phyloP scores from a whole-genome alignment of 2,329 filamentous ascomycete species.

The Pseudopithomyces maydicus region DNA sequence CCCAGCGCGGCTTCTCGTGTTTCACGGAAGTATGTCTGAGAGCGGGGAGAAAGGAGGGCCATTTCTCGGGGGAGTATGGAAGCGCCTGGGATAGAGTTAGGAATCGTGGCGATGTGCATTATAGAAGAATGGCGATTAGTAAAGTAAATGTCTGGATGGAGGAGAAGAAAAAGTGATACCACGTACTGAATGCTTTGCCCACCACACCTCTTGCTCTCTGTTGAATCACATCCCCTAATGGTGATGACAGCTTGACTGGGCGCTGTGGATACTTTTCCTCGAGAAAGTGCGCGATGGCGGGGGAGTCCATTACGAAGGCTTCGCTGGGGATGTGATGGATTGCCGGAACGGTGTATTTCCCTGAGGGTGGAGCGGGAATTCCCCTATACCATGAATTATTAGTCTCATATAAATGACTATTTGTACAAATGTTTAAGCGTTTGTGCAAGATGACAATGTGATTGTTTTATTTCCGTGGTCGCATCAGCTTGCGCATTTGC shows the following conservation, averaged over 20 bases:
- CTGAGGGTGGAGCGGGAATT: slow-evolving; percentile 26
- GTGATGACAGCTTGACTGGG: slow-evolving; percentile 41
- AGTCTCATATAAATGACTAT: too few species aligned
- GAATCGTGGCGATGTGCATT: too few species aligned
- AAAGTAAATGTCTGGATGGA: too few species aligned
- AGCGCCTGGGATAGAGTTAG: background rate
- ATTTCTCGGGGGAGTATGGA: slow-evolving; percentile 48
- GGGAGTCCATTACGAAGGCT: slow-evolving; percentile 50
- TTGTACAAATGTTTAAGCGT: too few species aligned
- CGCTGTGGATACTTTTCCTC: slow-evolving; percentile 48
- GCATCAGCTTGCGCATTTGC: too few species aligned
- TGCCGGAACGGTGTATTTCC: slow-evolving; percentile 49
- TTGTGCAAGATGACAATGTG: too few species aligned
- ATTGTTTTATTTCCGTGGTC: too few species aligned
- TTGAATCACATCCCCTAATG: slow-evolving; percentile 43
- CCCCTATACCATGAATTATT: slow-evolving; percentile 24
- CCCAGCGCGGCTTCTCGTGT: slow-evolving; percentile 46
- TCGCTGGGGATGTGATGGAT: slow-evolving; percentile 49
- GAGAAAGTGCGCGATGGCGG: slow-evolving; percentile 47
- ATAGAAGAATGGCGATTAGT: too few species aligned
- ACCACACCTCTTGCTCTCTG: slow-evolving; percentile 34
- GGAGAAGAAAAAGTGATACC: too few species aligned
- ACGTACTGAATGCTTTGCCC: slow-evolving; percentile 28
- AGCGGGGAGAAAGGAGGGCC: slow-evolving; percentile 42
- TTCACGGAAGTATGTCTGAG: slow-evolving; percentile 47